Base-by-base conservation (phyloP, 306 rosid species). In the Sicyos edulis region DNA sequence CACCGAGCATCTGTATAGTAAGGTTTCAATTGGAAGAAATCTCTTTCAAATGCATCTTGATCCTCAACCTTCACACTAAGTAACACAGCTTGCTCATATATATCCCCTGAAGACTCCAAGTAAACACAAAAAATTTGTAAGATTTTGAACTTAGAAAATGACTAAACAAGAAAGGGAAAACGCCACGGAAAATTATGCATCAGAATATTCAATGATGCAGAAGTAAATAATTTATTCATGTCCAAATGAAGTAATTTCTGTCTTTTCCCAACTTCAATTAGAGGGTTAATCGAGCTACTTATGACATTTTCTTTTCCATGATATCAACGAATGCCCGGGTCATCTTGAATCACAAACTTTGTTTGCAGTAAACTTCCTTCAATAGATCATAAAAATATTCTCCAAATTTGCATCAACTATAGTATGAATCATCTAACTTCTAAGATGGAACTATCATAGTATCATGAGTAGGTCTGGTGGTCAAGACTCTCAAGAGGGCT, bases 31-130 rank as follows among this genome's bases (percentile, higher is more conserved):
- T 95, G 99, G 80, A 83, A 89, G 85, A 95, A 95, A 87, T 91
- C 95, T 74, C 97, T 86, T 78, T 91, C 99, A 76, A 95, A 93
- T 32, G 99, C 96, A 81, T 87, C 99, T 76, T 95, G 95, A 78
- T 95, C 97, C 86, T 95, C 97, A 4, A 54, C 65, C 84, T 91
- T 91, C 74, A 95, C 97, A 67, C 99, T 89, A 29, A 91, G 87
- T 73, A 95, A 82, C 70, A 95, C 97, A 29, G 97, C 97, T 61
- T 95, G 96, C 86, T 95, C 99, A 1, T 95, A 95, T 74, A 95
- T 87, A 76, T 95, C 89, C 85, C 99, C 99, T 95, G 88, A 70
- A 80, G 83, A 52, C 79, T 79, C 47, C 65, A 70, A 86, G 77
- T 4, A 32, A 22, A 53, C 51, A 66, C 13, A 68, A 24, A 22